phyloP scores from a whole-genome alignment of 2,329 filamentous ascomycete species.

The Furcasterigmium furcatum region DNA sequence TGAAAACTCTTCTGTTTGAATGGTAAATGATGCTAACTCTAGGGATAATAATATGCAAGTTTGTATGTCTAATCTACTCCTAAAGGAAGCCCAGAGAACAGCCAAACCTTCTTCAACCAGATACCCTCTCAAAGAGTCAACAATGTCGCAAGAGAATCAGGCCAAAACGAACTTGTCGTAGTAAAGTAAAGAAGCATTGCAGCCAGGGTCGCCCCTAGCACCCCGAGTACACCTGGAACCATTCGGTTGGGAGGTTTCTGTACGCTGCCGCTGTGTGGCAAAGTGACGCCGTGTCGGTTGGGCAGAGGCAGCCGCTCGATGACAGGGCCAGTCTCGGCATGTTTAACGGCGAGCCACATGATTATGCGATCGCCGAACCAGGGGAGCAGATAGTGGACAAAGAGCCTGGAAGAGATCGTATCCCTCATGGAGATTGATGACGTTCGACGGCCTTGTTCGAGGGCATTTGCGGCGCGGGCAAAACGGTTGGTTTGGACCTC shows the following conservation, averaged over 20 bases:
- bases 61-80: too few species aligned
- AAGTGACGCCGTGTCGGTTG: not conserved
- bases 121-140: not conserved
- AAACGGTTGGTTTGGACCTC: slow-evolving; percentile 6
- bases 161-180: not conserved
- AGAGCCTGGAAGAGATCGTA: not conserved
- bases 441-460: not conserved
- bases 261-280: not conserved
- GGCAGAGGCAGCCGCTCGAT: not conserved
- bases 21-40: too few species aligned
- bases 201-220: not conserved
- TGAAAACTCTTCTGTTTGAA: too few species aligned
- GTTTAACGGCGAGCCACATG: not conserved
- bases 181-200: not conserved
- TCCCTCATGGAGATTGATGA: not conserved
- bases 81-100: too few species aligned
- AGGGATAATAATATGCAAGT: too few species aligned
- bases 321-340: not conserved
- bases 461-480: not conserved
- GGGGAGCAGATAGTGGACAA: not conserved
- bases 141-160: not conserved
- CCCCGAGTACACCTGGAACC: not conserved
- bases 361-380: not conserved
- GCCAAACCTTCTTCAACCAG: too few species aligned
- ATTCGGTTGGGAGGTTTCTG: not conserved